Conservation (phyloP, 2,329 filamentous ascomycete species). For the Graphium sp. region DNA sequence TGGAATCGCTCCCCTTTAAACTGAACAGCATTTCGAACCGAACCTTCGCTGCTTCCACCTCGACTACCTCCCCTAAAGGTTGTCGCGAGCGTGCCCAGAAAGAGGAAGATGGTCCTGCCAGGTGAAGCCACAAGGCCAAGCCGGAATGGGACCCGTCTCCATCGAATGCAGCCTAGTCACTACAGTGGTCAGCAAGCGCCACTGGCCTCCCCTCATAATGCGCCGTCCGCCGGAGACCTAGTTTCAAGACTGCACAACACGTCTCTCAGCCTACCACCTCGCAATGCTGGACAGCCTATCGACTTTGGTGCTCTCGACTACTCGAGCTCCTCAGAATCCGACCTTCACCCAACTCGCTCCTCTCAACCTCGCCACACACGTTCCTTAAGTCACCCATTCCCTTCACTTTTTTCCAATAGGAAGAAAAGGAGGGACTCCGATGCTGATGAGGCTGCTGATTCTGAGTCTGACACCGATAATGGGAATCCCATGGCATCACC, state of each 20-base stretch:
- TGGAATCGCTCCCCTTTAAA: too few relatives aligned
- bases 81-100: too few relatives aligned
- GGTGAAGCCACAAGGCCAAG: too few relatives aligned
- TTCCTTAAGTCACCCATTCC: constrained; percentile 69
- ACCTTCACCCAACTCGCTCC: constrained; percentile 13
- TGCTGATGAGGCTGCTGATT: constrained; percentile 6
- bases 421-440: constrained; percentile 27
- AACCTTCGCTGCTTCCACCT: too few relatives aligned
- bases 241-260: constrained; percentile 18
- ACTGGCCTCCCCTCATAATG: too few relatives aligned
- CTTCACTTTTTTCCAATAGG: constrained; percentile 46
- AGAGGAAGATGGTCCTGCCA: too few relatives aligned
- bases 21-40: too few relatives aligned
- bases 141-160: too few relatives aligned
- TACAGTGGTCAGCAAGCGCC: too few relatives aligned
- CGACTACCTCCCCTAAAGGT: too few relatives aligned
- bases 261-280: constrained; percentile 11
- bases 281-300: constrained; percentile 8
- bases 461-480: constrained; percentile 12
- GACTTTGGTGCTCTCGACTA: constrained; percentile 16
- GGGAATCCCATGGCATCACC: constrained; percentile 10
- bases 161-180: too few relatives aligned
- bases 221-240: constrained; percentile 11
- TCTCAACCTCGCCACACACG: constrained; percentile 27
- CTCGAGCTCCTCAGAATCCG: constrained; percentile 27